Evolutionary conservation across 352 stramenopile species (phyloP).

Genomic region (Elongisporangium undulatum): DNA sequence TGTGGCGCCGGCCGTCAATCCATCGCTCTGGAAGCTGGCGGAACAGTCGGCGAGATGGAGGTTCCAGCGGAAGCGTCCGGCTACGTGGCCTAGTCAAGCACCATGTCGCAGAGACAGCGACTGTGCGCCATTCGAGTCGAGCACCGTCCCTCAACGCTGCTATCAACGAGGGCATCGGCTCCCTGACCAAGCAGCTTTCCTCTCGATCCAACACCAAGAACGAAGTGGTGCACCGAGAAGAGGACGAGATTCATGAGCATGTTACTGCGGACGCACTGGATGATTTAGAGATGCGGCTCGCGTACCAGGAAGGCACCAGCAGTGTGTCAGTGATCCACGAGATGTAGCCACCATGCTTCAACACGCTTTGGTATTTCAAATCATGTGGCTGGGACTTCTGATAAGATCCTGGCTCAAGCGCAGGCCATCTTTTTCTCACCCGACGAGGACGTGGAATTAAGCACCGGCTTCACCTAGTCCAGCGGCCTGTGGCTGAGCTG

Average conservation of each 20-base stretch:
- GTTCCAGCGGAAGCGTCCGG: conserved; percentile 24
- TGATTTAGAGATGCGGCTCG: conserved; percentile 14
- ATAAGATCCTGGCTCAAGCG: too few species aligned
- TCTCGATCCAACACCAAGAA: background rate
- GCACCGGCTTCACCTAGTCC: background rate
- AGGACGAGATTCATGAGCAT: conserved; percentile 2
- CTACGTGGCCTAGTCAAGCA: conserved; percentile 27
- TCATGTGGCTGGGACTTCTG: too few species aligned
- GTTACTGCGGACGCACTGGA: conserved; percentile 18
- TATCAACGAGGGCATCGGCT: background rate
- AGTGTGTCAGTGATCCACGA: conserved; percentile 6
- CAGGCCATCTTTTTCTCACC: background rate
- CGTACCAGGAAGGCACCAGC: conserved; percentile 1
- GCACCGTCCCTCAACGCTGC: conserved; percentile 19
- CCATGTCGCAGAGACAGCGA: background rate
- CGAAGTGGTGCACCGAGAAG: background rate
- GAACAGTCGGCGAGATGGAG: conserved; percentile 31
- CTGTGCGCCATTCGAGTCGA: conserved; percentile 22
- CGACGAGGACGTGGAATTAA: background rate
- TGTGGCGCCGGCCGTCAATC: conserved; percentile 26
- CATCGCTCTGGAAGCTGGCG: conserved; percentile 43
- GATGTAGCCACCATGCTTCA: background rate
- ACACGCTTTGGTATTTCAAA: background rate
- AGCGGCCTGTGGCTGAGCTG: background rate
- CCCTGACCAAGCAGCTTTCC: background rate